Evolutionary conservation across 441 rosid genomes (phyloP), one percentile per base, ranked within the genome.

Genomic region (Bocquillonia castaneifolia): DNA sequence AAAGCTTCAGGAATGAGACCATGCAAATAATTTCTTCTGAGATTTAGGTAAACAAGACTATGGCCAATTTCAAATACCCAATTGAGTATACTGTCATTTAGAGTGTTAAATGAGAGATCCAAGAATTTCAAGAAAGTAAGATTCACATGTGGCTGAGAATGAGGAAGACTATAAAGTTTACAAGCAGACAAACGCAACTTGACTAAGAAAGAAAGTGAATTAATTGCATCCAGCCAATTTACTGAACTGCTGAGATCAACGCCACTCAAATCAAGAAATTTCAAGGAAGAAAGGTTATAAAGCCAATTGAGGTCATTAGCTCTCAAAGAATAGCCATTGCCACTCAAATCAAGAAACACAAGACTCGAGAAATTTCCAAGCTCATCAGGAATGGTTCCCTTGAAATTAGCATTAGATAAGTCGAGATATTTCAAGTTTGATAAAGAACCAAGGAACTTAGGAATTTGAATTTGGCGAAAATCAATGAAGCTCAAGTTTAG

Each of bases 301-400:
- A 68, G 51, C 73, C 70, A 72, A 37, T 40, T 10, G 6, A 37
- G 14, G 39, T 39, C 39, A 0, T 36, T 29, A 59, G 23, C 48
- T 3, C 59, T 63, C 7, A 51, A 60, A 4, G 13, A 59, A 37
- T 31, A n/a, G 0, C 10, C 13, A 25, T 0, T 0, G 15, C 5
- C 9, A 48, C 59, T 55, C 29, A 76, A 69, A 64, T 71, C 60
- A 51, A 76, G 78, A 55, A 29, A 69, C 17, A 8, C 57, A 7
- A 78, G 36, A 61, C 59, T 66, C 0, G 77, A 59, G n/a, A 79
- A 74, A 37, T 75, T 78, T 15, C 74, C 72, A 8, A 78, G 69
- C 26, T 70, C 64, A 59, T 1, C 28, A 9, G 82, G 75, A 52
- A 75, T 37, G 51, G 1, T 1, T 29, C 77, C 77, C 10, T 58